These are phyloP conservation scores for Mrakia frigida DNA, from an alignment of 768 basidiomycete genomes.

Conservation along the genomic window DNA sequence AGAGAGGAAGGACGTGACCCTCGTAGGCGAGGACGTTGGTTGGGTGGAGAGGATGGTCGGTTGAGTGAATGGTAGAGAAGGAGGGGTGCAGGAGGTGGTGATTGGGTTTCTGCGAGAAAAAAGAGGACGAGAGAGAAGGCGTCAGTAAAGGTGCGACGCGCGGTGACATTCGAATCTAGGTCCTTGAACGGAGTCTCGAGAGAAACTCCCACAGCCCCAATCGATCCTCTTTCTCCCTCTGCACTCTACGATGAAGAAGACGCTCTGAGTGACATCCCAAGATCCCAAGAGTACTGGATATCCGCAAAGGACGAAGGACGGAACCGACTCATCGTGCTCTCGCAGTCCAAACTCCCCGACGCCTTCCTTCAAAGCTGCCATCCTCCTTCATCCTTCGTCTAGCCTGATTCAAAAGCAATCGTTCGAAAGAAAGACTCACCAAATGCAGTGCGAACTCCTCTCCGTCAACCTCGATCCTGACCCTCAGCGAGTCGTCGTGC, in stretches of 20 bases:
- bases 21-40: constrained; percentile 61
- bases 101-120: constrained; percentile 34
- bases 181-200: too few relatives aligned
- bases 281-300: too few relatives aligned
- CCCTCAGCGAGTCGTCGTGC: constrained; percentile 1
- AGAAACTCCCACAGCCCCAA: too few relatives aligned
- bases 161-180: not conserved
- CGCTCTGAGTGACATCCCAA: too few relatives aligned
- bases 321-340: too few relatives aligned
- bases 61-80: constrained; percentile 50
- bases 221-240: too few relatives aligned
- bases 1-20: constrained; percentile 63
- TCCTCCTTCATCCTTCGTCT: not conserved
- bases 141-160: not conserved
- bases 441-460: constrained; percentile 1
- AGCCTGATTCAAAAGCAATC: not conserved
- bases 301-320: too few relatives aligned
- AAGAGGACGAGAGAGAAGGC: not conserved
- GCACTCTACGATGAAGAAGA: too few relatives aligned
- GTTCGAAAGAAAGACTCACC: not conserved
- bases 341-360: too few relatives aligned
- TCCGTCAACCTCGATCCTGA: not conserved
- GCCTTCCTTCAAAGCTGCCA: not conserved
- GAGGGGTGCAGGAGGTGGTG: constrained; percentile 39
- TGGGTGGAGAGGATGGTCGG: constrained; percentile 52